A percentile compares a stretch with the other conserved stretches of the same genome.
Conservation (phyloP, 129 eudicot species). For the Helianthus tuberosus region DNA sequence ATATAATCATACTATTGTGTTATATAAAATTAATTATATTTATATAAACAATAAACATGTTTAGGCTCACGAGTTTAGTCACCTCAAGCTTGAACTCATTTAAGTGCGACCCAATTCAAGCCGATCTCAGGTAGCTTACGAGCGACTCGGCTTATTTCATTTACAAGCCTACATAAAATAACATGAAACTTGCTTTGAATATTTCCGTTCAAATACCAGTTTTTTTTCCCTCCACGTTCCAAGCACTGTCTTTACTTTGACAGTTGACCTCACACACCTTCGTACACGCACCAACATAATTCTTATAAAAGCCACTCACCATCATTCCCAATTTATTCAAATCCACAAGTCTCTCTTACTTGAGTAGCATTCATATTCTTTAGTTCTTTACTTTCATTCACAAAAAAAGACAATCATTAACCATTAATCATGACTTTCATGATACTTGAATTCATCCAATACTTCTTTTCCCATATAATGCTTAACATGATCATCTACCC, state of each 20-base stretch:
- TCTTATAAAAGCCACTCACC: background rate
- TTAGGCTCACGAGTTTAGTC: no score
- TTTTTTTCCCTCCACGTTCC: constrained; percentile 19
- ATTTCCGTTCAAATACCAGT: constrained; percentile 19
- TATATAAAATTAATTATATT: no score
- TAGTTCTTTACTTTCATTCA: background rate
- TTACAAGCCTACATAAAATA: background rate
- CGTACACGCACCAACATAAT: constrained; percentile 11
- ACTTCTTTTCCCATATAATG: constrained; percentile 21
- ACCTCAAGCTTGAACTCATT: no score
- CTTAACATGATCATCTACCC: constrained; percentile 13
- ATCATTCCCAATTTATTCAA: background rate
- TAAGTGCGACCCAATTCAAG: no score
- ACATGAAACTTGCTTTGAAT: constrained; percentile 16
- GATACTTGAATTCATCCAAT: constrained; percentile 31
- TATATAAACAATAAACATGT: no score
- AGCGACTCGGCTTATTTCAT: no score
- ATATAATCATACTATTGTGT: no score
- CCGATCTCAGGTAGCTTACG: no score
- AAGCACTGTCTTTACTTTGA: background rate
- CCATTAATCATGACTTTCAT: constrained; percentile 15
- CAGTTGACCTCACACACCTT: constrained; percentile 16
- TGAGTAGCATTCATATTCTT: background rate
- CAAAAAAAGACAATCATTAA: background rate
- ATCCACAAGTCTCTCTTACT: constrained; percentile 7